A percentile compares a stretch with the other conserved stretches of the same genome.
phyloP scores from a whole-genome alignment of 768 basidiomycete genomes.

The Lactarius hengduanensis region DNA sequence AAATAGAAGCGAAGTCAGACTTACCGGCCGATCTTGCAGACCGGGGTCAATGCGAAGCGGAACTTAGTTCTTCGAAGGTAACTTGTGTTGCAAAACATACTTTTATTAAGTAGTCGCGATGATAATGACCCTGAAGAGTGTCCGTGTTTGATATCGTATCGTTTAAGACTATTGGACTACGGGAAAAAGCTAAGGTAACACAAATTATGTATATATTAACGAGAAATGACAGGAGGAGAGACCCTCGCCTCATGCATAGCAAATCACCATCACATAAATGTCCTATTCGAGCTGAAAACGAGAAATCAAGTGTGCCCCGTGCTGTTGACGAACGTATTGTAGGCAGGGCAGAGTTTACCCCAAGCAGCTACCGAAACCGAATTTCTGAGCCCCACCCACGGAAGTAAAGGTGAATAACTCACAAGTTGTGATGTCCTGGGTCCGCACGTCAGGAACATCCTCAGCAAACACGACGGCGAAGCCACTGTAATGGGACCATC shows the following conservation, averaged over 20 bases:
- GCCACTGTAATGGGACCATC: slow-evolving; percentile 1
- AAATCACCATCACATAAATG: not conserved
- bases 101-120: too few relatives aligned
- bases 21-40: too few relatives aligned
- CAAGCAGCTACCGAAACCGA: slow-evolving; percentile 3
- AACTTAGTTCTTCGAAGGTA: too few relatives aligned
- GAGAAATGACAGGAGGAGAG: not conserved
- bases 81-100: too few relatives aligned
- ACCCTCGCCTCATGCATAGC: not conserved
- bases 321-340: slow-evolving; percentile 2
- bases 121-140: not conserved
- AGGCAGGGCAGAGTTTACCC: slow-evolving; percentile 13
- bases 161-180: not conserved
- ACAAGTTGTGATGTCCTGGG: not conserved
- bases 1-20: too few relatives aligned
- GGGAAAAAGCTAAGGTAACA: not conserved
- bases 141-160: not conserved
- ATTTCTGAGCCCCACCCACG: not conserved
- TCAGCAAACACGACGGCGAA: slow-evolving; percentile 23
- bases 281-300: not conserved
- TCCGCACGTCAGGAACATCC: slow-evolving; percentile 17
- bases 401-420: not conserved
- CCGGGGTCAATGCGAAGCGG: too few relatives aligned
- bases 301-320: not conserved
- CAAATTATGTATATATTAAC: not conserved